phyloP scores from a whole-genome alignment of 768 basidiomycete genomes.

The Termitomyces sp. region DNA sequence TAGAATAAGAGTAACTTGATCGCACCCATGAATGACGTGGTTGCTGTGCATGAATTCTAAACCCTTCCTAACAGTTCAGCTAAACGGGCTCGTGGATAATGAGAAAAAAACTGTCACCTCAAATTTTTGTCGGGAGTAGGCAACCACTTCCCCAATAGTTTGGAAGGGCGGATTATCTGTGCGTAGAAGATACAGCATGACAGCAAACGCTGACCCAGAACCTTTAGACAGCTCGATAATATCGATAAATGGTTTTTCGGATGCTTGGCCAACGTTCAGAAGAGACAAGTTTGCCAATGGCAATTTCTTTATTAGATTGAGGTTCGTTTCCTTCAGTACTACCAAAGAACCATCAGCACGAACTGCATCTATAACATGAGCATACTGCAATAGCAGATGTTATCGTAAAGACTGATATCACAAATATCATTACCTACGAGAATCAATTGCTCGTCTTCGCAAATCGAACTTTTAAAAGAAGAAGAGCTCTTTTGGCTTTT shows the following conservation, averaged over 20 bases:
- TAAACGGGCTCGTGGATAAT: not conserved
- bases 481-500: too few relatives aligned
- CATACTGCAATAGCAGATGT: not conserved
- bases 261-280: not conserved
- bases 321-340: not conserved
- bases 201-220: not conserved
- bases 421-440: not conserved
- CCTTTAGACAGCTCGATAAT: not conserved
- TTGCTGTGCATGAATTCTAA: not conserved
- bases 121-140: not conserved
- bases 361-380: not conserved
- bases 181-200: not conserved
- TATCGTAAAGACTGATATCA: not conserved
- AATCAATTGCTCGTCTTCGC: not conserved
- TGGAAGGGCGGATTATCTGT: not conserved
- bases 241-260: not conserved
- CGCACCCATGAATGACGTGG: constrained; percentile 1
- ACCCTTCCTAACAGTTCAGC: not conserved
- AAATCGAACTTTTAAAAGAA: not conserved
- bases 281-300: not conserved
- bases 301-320: not conserved
- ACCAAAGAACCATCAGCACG: not conserved
- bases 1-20: too few relatives aligned
- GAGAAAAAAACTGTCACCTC: not conserved
- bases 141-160: not conserved